Base-by-base conservation (phyloP, 2,329 filamentous ascomycete species). In the Sclerotinia spermophila region DNA sequence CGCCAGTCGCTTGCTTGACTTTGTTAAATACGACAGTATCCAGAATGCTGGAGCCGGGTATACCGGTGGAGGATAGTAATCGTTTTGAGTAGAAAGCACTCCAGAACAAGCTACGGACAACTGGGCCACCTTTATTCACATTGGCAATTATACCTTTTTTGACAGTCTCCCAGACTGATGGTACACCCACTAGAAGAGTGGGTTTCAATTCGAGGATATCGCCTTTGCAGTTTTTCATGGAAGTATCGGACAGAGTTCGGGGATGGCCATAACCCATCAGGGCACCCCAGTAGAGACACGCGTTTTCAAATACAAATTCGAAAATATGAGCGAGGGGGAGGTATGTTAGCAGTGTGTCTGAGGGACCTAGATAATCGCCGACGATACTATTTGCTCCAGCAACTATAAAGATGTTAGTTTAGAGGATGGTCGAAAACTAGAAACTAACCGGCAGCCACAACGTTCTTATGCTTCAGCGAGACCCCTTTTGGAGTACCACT, bases 81-180 rank as follows among this genome's bases (percentile, higher is more conserved):
- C 48, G 58, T 33, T 90, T 90, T 72, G 85, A 82, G 74, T 81
- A 82, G 76, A 86, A 84, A 30, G 87, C 87, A 42, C 84, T 83
- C 87, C 87, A 89, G 85, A 98, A 98, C 73, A 97, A 82, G 76
- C 89, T 89, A 81, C 85, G 89, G 71, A 90, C 86, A 55, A 97
- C 70, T 24, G 85, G 81, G 76, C 89, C 89, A 73, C 90, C 86
- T 70, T 86, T 83, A 78, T 91, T 90, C 71, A 97, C 89, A 81
- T 74, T 72, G 7, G 72, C 82, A 74, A 95, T 84, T 77, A 99
- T 92, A 69, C 96, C 96, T 85, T 99, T 99, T 85, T 94, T 95
- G 77, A 99, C 91, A 1, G 93, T 94, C 83, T 99, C 96, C 94
- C 95, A 99, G 44, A 99, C 91, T 71, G 96, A 94, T 2, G 96